Conservation (phyloP, 2,329 filamentous ascomycete genomes). For the Trichoderma arundinaceum region DNA sequence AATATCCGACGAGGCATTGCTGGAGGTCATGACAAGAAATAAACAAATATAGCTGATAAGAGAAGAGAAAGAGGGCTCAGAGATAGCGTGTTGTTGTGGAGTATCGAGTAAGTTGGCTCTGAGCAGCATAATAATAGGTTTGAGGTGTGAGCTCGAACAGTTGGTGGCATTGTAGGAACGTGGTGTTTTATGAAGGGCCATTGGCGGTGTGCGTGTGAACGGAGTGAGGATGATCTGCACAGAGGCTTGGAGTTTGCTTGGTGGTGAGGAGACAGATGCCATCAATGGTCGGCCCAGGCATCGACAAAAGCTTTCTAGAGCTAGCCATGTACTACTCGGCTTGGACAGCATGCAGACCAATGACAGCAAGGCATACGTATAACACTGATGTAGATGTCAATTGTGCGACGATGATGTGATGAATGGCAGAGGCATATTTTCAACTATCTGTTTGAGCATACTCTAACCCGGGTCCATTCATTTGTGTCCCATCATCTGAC, state of each 20-base stretch:
- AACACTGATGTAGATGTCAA: no score
- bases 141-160: not conserved
- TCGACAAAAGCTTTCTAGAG: not conserved
- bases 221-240: slow-evolving; percentile 2
- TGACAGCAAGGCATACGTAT: no score
- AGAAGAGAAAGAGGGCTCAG: not conserved
- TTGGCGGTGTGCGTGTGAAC: slow-evolving; percentile 12
- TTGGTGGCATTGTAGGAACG: not conserved
- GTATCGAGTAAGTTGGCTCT: not conserved
- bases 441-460: not conserved
- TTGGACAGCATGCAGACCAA: not conserved
- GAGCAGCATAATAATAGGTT: not conserved
- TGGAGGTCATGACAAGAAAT: not conserved
- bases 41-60: no score
- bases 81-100: not conserved
- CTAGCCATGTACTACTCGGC: not conserved
- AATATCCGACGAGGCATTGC: slow-evolving; percentile 54
- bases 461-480: not conserved
- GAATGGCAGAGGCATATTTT: not conserved
- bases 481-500: not conserved
- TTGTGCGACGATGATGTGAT: not conserved
- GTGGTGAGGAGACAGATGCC: slow-evolving; percentile 9
- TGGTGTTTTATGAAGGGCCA: no score
- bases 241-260: not conserved
- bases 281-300: not conserved